Percentiles rank a stretch among this genome's conserved stretches.
phyloP scores from a whole-genome alignment of 2,329 filamentous ascomycete genomes.

The Cercospora sojina region DNA sequence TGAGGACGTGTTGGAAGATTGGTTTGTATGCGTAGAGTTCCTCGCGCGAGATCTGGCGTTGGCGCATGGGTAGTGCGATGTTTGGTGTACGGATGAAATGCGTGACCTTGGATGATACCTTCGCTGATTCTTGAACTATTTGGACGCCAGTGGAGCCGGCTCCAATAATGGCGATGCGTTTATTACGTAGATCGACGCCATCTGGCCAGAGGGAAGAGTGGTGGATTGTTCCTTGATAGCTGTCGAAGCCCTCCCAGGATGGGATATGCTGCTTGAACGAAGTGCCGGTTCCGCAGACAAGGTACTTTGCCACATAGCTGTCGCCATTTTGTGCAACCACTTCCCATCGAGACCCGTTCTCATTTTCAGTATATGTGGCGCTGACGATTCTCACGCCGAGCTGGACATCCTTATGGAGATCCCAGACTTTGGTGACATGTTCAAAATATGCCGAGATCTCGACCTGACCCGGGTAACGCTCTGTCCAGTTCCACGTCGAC shows the following conservation, averaged over 20 bases:
- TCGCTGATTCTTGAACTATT: constrained; percentile 34
- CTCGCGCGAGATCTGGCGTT: constrained; percentile 48
- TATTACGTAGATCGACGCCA: not conserved
- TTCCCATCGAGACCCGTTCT: not conserved
- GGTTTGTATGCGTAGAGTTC: not conserved
- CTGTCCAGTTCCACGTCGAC: constrained; percentile 56
- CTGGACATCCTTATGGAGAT: constrained; percentile 57
- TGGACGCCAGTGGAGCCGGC: constrained; percentile 39
- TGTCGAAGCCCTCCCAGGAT: not conserved
- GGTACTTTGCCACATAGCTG: not conserved
- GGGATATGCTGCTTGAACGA: not conserved
- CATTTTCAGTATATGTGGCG: not conserved
- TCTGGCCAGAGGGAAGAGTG: not conserved
- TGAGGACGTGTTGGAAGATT: not conserved
- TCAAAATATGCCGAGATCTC: constrained; percentile 59
- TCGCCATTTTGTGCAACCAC: not conserved
- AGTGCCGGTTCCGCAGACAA: not conserved
- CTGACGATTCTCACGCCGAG: constrained; percentile 40
- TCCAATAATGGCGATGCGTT: not conserved
- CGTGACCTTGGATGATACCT: constrained; percentile 42
- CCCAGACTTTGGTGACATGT: constrained; percentile 57
- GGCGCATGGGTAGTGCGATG: constrained; percentile 61
- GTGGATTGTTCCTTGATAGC: not conserved
- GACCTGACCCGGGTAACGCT: constrained; percentile 30
- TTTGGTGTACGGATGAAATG: constrained; percentile 69